Conservation (phyloP, 352 stramenopile genomes). For the Phytophthora pisi region DNA sequence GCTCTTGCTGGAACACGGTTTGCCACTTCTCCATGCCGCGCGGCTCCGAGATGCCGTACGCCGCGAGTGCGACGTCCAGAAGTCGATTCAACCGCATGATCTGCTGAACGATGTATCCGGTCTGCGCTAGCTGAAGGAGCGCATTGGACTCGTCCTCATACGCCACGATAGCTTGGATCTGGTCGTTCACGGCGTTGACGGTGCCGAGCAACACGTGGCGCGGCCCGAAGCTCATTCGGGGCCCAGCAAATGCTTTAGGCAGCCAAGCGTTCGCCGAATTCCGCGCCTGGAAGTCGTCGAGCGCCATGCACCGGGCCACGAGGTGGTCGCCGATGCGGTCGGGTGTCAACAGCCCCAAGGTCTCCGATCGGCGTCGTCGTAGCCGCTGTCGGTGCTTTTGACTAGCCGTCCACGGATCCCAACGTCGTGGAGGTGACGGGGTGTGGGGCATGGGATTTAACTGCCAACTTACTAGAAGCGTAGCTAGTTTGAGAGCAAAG, state of each 20-base stretch:
- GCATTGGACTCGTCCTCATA: conserved; percentile 28
- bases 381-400: conserved; percentile 20
- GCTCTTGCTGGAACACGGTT: conserved; percentile 31
- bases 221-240: conserved; percentile 17
- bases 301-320: conserved; percentile 29
- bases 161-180: conserved; percentile 20
- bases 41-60: conserved; percentile 26
- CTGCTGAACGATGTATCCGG: conserved; percentile 29
- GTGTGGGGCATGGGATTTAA: conserved; percentile 11
- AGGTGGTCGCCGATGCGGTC: conserved; percentile 38
- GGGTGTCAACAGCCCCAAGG: conserved; percentile 18
- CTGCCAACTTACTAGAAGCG: neutral
- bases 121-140: conserved; percentile 34
- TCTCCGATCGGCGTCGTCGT: conserved; percentile 7
- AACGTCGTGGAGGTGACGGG: conserved; percentile 15
- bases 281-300: conserved; percentile 19
- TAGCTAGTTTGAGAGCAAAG: neutral
- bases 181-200: conserved; percentile 24
- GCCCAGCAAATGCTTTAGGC: conserved; percentile 8
- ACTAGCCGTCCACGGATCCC: conserved; percentile 25
- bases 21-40: conserved; percentile 21
- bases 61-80: conserved; percentile 25
- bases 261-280: conserved; percentile 22
- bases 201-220: conserved; percentile 25
- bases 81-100: conserved; percentile 31